Evolutionary conservation across 2,329 filamentous ascomycete species (phyloP), one percentile per base, ranked within the genome.

Genomic region (Hypocrella siamensis): DNA sequence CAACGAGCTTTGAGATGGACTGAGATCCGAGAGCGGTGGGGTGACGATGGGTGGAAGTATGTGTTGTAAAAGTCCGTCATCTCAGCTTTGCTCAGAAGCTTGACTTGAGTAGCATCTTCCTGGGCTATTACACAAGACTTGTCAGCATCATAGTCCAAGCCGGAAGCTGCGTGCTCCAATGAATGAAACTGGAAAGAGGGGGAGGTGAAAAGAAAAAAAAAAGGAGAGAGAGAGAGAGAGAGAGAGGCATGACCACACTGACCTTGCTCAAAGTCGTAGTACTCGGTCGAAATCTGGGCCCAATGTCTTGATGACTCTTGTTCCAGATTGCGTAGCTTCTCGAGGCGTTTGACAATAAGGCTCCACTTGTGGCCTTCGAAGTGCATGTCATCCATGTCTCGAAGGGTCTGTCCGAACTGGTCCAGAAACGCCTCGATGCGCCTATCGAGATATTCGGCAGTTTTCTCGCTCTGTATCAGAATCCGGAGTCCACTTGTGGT

Each of bases 291-390:
- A 42, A 98, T 83, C 46, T 94, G 83, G 31, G 65, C 67, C 86
- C 84, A 93, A 49, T 92, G 78, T 28, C 83, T 70, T 34, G 65
- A 69, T 5, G 77, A 84, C 58, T 98, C 90, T 41, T 88, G 79
- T 37, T 77, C 71, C 29, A 98, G 61, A 42, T 94, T 96, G 65
- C 93, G 93, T 44, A 93, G 55, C 54, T 92, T 93, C 57, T 96
- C 86, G 16, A 93, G 61, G 12, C 83, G 66, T 57, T 85, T 85
- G 49, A 81, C 83, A 46, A 94, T 75, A 26, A 96, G 63, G 46
- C 85, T 92, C 43, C 80, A 71, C 61, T 93, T 93, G 59, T 96
- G 83, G 30, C 75, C 76, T 48, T 94, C 84, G 43, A 98, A 96
- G 8, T 88, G 83, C 2, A 72, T 62, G 2, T 88, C 75, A 3